phyloP scores from a whole-genome alignment of 1,284 basidiomycete species.

The Coniferiporia sulphurascens region DNA sequence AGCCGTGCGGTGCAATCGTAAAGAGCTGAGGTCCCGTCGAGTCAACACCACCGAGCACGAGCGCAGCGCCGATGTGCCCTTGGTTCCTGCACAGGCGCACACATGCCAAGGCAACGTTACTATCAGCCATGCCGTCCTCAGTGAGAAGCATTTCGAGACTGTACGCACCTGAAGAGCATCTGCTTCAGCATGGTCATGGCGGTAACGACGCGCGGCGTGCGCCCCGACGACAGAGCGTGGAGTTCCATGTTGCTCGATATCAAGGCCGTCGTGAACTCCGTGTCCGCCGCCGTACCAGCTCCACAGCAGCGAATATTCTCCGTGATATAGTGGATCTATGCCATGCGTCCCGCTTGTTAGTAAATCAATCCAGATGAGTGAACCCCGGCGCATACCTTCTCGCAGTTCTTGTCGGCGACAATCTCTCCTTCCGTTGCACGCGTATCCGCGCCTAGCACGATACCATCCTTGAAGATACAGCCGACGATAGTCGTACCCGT shows the following conservation, averaged over 20 bases:
- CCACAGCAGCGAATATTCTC: constrained; percentile 96
- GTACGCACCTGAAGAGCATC: constrained; percentile 66
- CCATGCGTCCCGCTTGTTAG: background rate
- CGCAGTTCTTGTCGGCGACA: constrained; percentile 99
- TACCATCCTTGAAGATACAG: constrained; percentile 88
- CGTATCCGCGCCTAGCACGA: constrained; percentile 96
- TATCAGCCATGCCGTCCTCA: background rate
- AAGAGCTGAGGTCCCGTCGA: constrained; percentile 91
- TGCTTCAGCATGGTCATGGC: constrained; percentile 99
- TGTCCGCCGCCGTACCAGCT: constrained; percentile 97
- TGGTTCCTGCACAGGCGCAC: constrained; percentile 60
- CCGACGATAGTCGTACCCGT: constrained; percentile 99
- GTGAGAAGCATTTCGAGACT: background rate
- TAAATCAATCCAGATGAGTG: background rate
- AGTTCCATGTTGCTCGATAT: constrained; percentile 94
- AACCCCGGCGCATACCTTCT: constrained; percentile 68
- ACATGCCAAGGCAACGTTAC: background rate
- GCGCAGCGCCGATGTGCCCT: constrained; percentile 91
- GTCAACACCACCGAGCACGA: constrained; percentile 97
- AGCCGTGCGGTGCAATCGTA: constrained; percentile 95
- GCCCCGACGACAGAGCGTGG: constrained; percentile 79
- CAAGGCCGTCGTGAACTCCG: constrained; percentile 91
- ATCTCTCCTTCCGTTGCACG: constrained; percentile 93
- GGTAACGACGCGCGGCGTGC: constrained; percentile 88
- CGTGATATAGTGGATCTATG: constrained; percentile 93